Base-by-base conservation (phyloP, 2,329 filamentous ascomycete species). In the Fusarium albidum region DNA sequence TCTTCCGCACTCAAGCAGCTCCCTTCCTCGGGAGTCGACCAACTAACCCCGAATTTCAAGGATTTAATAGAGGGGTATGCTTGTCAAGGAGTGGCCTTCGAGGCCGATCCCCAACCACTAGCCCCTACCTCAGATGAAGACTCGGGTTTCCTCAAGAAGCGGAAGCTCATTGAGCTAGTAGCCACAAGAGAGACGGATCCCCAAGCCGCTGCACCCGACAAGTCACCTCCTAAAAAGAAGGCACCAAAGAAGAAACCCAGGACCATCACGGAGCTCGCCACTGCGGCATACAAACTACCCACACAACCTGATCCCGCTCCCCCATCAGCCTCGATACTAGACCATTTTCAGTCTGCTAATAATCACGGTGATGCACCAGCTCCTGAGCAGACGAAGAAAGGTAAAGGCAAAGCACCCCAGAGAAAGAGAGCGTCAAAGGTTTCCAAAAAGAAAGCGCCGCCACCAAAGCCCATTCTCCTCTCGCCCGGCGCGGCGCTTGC, bases 181-280 rank as follows among this genome's bases (percentile, higher is more conserved):
- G 70, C 75, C 1, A 71, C 71, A 0, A 69, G 63, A 6, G 68
- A 73, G 3, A 17, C 26, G 13, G 49, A 61, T 49, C 58, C 58
- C 41, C 58, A 52, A 44, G 66, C 34, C 4, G n/a, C 61, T 7
- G 59, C 63, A 2, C 57, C 50, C 11, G 55, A 68, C 35, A 69
- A 65, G 14, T 72, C 73, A 2, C 73, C 73, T 0, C 58, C 65
- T 1, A 84, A 83, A 66, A 68, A 73, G 17, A 88, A 85, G 60
- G 76, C 78, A 6, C 74, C 80, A 4, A 86, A 84, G 71, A 92
- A 90, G 73, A 93, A 89, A 70, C 74, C 86, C 0, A 85, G 85
- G 33, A 96, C 91, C 0, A 87, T 96, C 50, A 96, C 92, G 0
- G 90, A 86, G 33, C 75, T 90, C 42, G 90, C 91, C 10, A 94